Base-by-base conservation (phyloP, 1,284 basidiomycete species). In the Blastosporella zonata region DNA sequence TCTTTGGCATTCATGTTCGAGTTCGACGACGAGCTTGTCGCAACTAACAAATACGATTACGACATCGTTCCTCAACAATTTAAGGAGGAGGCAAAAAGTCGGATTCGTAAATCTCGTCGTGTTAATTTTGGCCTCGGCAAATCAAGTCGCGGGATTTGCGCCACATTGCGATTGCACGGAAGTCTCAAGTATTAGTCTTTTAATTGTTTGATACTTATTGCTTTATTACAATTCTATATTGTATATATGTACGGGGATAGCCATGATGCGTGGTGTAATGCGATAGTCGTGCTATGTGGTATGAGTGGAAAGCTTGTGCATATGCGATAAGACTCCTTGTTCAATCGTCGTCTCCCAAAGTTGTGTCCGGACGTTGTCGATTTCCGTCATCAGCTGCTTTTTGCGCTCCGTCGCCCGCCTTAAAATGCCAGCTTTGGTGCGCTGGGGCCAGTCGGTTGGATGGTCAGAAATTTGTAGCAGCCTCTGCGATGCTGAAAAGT, bases 311-410 rank as follows among this genome's bases (percentile, higher is more conserved):
- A 52, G 49, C 38, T 51, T 57, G 33, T 39, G 65, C 43, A 87
- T 58, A 52, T 79, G 73, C 27, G 75, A 69, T 58, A 90, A 68
- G 49, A 79, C 81, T 23, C 82, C 84, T 56, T 84, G 79, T 66
- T 90, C 87, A 46, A 90, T 75, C 36, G 81, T 83, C 42, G 77
- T 76, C 66, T 87, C 84, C 87, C 87, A 88, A 43, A 87, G 64
- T 59, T 84, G 79, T 18, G 78, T 70, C 60, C 82, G 82, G 18
- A 81, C 77, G 42, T 69, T 69, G 47, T 81, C 73, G 45, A 89
- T 67, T 64, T 84, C 81, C n/a, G 67, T 66, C 45, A 67, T 66
- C 34, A 90, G 58, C 55, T 78, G 69, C 47, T 65, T 65, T 50
- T 77, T 74, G 57, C 78, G 72, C 54, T 76, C 75, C 46, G 67